Conservation (phyloP, 164 flowering plant genomes). For the Annona cherimola region DNA sequence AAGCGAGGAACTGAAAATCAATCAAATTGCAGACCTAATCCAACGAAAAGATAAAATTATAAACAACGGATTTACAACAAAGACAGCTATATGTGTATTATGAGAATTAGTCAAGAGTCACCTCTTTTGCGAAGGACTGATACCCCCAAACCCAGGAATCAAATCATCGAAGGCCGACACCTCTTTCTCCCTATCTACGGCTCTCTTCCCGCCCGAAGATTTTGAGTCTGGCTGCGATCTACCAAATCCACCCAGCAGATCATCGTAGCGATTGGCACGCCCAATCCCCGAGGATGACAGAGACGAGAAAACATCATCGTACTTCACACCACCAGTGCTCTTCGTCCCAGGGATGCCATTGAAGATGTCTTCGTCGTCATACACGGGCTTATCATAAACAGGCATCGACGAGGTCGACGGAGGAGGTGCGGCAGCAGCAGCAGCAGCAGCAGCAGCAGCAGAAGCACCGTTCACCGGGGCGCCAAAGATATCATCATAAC, state of each 20-base stretch:
- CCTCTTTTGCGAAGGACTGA: constrained; percentile 32
- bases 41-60: neutral
- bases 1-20: neutral
- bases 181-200: constrained; percentile 21
- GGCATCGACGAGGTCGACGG: constrained; percentile 32
- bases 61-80: neutral
- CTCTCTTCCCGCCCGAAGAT: constrained; percentile 17
- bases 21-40: neutral
- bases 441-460: neutral
- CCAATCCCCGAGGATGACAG: constrained; percentile 24
- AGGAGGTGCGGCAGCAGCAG: neutral
- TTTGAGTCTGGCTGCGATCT: constrained; percentile 18
- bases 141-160: constrained; percentile 47
- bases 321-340: constrained; percentile 29
- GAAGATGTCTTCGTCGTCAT: constrained; percentile 51
- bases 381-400: constrained; percentile 64
- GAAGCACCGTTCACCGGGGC: constrained; percentile 23
- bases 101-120: constrained; percentile 1
- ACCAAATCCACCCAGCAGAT: constrained; percentile 48
- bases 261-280: constrained; percentile 31
- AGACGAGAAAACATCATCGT: constrained; percentile 44
- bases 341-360: constrained; percentile 58
- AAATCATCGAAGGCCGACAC: constrained; percentile 47
- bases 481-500: constrained; percentile 18
- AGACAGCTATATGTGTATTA: too few relatives aligned